Percentiles rank a stretch among this genome's conserved stretches.
Conservation (phyloP, 1,284 basidiomycete species). For the Malassezia dermatis region DNA sequence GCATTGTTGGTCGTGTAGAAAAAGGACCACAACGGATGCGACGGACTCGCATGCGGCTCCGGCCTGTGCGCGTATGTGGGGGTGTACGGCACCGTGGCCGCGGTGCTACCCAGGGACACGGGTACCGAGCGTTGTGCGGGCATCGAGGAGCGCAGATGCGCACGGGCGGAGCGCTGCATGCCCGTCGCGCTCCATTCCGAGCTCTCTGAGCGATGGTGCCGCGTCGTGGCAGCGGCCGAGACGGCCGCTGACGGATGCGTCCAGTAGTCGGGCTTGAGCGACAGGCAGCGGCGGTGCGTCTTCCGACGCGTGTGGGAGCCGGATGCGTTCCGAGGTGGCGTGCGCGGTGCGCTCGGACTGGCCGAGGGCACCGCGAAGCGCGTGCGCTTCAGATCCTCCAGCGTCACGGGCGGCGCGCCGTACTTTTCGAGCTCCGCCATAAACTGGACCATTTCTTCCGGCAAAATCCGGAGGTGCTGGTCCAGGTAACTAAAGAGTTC, state of each 20-base stretch:
- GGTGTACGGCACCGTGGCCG: neutral
- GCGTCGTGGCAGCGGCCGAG: neutral
- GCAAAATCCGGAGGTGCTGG: slow-evolving; percentile 38
- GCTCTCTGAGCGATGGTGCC: slow-evolving; percentile 11
- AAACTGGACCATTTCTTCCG: slow-evolving; percentile 37
- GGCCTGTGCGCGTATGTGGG: neutral
- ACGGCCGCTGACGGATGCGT: neutral
- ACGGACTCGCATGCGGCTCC: neutral
- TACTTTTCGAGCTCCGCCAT: slow-evolving; percentile 28
- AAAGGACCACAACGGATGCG: neutral
- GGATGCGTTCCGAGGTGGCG: neutral
- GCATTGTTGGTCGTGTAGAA: slow-evolving; percentile 11
- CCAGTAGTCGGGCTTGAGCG: slow-evolving; percentile 16
- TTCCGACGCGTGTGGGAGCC: neutral
- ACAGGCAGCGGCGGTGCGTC: slow-evolving; percentile 13
- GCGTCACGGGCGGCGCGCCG: slow-evolving; percentile 14
- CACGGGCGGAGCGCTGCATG: neutral
- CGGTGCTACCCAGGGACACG: neutral
- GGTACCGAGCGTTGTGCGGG: slow-evolving; percentile 2
- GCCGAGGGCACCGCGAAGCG: neutral
- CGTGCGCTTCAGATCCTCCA: slow-evolving; percentile 8
- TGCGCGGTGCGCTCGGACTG: neutral
- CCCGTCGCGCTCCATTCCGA: slow-evolving; percentile 8
- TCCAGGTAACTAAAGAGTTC: slow-evolving; percentile 47
- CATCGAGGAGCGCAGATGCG: slow-evolving; percentile 9